Evolutionary conservation across 169 alveolate species (phyloP), one percentile per base, ranked within the genome.

Genomic region (Cryptosporidium ubiquitum): DNA sequence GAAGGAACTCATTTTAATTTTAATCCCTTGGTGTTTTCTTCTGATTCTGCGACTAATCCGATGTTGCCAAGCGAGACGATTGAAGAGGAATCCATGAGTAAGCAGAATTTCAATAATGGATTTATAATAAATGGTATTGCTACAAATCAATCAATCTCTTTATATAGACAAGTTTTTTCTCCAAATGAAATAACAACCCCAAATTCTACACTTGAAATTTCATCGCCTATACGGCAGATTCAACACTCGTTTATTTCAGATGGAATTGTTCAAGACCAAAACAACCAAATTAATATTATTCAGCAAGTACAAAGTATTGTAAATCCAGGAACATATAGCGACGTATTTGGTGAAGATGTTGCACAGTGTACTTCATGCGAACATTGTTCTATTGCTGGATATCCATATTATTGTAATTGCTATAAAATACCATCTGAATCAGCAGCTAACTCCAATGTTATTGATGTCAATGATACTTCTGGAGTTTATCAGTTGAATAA

Each of bases 381-480:
- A 31, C 55, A 79, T 44, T 79, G 89, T 23, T 61, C 75, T 26
- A 61, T 79, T 9, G 89, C n/a, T 23, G 89, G 89, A 3, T 79
- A 61, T 79, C 74, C 89, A 20, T 79, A 79, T 64, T 79, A 79
- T 40, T 79, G 89, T 44, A 79, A 64, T 79, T 79, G 89, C 75
- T 79, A 79, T 40, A 79, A 79, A 64, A 79, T 79, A 26, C 40
- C 89, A 57, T 55, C 85, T 52, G 89, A 55, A 58, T 29, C 89
- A 57, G 74, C 73, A 35, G 14, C 69, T 18, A 79, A 23, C 55
- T 44, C 89, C 23, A 79, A 79, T 64, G 73, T 47, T n/a, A 79
- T 58, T 33, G 89, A 79, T 79, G 75, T 79, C 20, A 64, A 40
- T 44, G 89, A 79, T 47, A 40, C 89, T 39, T 37, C 89, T 23